Base-by-base conservation (phyloP, 768 basidiomycete species). In the Naganishia kalamii region DNA sequence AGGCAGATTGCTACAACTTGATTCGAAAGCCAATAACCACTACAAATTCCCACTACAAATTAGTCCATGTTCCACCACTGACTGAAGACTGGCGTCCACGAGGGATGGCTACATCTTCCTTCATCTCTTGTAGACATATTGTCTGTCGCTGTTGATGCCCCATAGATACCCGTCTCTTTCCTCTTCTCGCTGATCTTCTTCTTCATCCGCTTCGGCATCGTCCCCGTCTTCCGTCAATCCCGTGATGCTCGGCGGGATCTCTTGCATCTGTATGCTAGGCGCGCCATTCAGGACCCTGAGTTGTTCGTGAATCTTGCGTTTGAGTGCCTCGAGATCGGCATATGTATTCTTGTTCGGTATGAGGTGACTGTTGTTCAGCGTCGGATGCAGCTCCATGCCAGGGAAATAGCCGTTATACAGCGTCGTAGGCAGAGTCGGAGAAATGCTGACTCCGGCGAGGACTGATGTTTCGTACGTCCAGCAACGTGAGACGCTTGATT, bases 391-490 rank as follows among this genome's bases (percentile, higher is more conserved):
- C 70, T 88, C 88, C 30, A 69, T 62, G 8, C 61, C 66, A 30
- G 61, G 60, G 80, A 96, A 99, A 79, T 92, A 98, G 6, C 88
- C 82, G 72, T 96, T 90, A 79, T 97, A 99, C 1, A 89, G 85
- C 0, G 92, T 97, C 25, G 81, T 80, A 0, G 94, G 94, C 10
- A 99, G 85, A 65, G 88, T 86, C 79, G 94, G 88, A 0, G 92
- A 88, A 30, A 99, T 84, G 10, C 74, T 68, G 0, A 87, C 84
- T 17, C 89, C 91, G 49, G 96, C 87, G 8, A 94, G 85, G 0
- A 98, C 88, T 13, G 90, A 87, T 0, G 96, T 99, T 78, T 99
- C 94, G 81, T 99, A 94, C 35, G 94, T 87, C 94, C 94, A 99
- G 75, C 94, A 99, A n/a, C 94, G 85, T 49, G 89, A 88, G 69